phyloP scores from a whole-genome alignment of 2,329 filamentous ascomycete species.

The Neobulgaria alba region DNA sequence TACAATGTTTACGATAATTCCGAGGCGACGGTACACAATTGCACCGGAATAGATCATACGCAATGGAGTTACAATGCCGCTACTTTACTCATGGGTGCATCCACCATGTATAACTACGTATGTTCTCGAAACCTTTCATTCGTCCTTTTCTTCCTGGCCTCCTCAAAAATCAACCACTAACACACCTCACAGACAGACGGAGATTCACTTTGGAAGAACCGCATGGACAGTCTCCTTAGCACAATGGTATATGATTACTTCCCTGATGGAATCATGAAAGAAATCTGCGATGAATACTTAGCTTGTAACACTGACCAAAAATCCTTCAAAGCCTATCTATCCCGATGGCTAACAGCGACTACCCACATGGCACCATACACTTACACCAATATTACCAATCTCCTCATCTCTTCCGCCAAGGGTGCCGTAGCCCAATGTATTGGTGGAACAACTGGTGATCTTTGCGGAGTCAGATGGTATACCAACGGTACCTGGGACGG shows the following conservation, averaged over 20 bases:
- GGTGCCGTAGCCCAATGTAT: slow-evolving; percentile 51
- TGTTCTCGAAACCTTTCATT: slow-evolving; percentile 15
- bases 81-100: slow-evolving; percentile 55
- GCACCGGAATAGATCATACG: slow-evolving; percentile 46
- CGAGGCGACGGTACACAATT: slow-evolving; percentile 43
- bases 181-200: slow-evolving; percentile 30
- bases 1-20: slow-evolving; percentile 55
- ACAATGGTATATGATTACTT: slow-evolving; percentile 46
- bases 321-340: slow-evolving; percentile 56
- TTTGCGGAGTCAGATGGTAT: slow-evolving; percentile 55
- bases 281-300: slow-evolving; percentile 52
- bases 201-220: slow-evolving; percentile 46
- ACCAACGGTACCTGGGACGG: slow-evolving; percentile 47
- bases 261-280: slow-evolving; percentile 49
- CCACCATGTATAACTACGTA: slow-evolving; percentile 60
- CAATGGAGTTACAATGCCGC: slow-evolving; percentile 65
- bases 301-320: slow-evolving; percentile 54
- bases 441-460: slow-evolving; percentile 36
- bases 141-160: not conserved
- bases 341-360: slow-evolving; percentile 52
- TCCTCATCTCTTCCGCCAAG: slow-evolving; percentile 44
- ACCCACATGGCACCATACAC: slow-evolving; percentile 59
- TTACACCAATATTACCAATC: slow-evolving; percentile 41
- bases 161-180: not conserved
- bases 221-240: slow-evolving; percentile 47